Base-by-base conservation (phyloP, 345 rosid species). In the Aquilaria malaccensis region DNA sequence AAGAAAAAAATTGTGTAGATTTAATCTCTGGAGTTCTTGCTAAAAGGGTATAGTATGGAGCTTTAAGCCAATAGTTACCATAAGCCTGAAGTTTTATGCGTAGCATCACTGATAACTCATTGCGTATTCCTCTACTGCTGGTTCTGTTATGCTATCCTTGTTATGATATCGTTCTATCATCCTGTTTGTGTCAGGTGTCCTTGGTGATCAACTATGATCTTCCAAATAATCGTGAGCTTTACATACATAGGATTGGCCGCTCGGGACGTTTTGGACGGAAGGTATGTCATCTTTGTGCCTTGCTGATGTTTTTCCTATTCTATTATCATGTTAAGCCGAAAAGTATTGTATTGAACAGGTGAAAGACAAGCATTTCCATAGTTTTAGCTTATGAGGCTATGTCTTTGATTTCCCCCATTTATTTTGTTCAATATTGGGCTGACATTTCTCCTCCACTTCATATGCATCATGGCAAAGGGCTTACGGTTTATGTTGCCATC, bases 221-320 rank as follows among this genome's bases (percentile, higher is more conserved):
- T 46, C 97, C 99, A 56, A 91, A 88, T 77, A 94, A 86, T 75
- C 96, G 96, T 78, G 99, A 94, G 72, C 96, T 91, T 55, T 94
- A 94, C 79, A 90, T 94, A 65, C 99, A 94, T 56, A 81, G 97
- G 52, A 94, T 90, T 67, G 99, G 99, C 58, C 96, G 99, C 13
- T 90, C 97, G 12, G 97, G 99, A 53, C 97, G 97, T 61, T 95
- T 91, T 30, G 99, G 97, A 65, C 89, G 99, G 59, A 95, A 95
- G 99, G 99, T 90, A 80, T 49, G 53, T 11, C 12, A 37, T 67
- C 41, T 30, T 4, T 22, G 32, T 30, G 37, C 47, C 37, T 33
- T 2, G 11, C 9, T 7, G 10, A 13, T 45, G 45, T 9, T 12
- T 37, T 48, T 37, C 30, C 0, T 46, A 32, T 13, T 52, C 43